Base-by-base conservation (phyloP, 2,329 filamentous ascomycete genomes). In the Colletotrichum sp. region DNA sequence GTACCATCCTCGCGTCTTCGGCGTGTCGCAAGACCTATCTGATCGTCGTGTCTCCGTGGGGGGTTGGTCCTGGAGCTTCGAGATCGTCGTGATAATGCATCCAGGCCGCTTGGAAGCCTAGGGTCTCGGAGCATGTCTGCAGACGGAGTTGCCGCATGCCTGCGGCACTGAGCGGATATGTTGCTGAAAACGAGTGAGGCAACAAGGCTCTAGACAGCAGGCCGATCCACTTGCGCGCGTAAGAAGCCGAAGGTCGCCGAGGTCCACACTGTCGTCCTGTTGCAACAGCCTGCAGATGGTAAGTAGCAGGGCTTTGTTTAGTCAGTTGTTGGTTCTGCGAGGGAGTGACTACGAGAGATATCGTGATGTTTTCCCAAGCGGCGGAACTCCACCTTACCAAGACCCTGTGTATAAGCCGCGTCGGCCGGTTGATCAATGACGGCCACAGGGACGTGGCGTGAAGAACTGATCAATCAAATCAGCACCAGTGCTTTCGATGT, bases 101-200 rank as follows among this genome's bases (percentile, higher is more conserved):
- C 58, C 24, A 36, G 56, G n/a, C 67, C 26, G 16, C 24, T 56
- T 26, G 56, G 28, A 21, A 24, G 56, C 32, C 62, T 30, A 30
- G 56, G 38, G 16, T 28, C 59, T 59, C 30, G 36, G 58, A 21
- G 34, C 56, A 62, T 56, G 62, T 36, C 43, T 48, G 63, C 69
- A 55, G 56, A 56, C 69, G 69, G 69, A 48, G 73, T 62, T 58
- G 62, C 61, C 72, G 61, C 72, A 43, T 24, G 68, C 21, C 72
- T 65, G 72, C 63, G 69, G 69, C 62, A 58, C 73, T 21, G 43
- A 63, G 30, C 68, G 43, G 62, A 30, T 69, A 55, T 48, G 56
- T 72, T 73, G 69, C 69, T 75, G 62, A 48, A 75, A 75, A 67
- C 38, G 26, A 63, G 26, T 34, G 72, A 75, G 69, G 63, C 56